Conservation (phyloP, 192 early-diverging fungal genomes). For the Dissophora ornata region DNA sequence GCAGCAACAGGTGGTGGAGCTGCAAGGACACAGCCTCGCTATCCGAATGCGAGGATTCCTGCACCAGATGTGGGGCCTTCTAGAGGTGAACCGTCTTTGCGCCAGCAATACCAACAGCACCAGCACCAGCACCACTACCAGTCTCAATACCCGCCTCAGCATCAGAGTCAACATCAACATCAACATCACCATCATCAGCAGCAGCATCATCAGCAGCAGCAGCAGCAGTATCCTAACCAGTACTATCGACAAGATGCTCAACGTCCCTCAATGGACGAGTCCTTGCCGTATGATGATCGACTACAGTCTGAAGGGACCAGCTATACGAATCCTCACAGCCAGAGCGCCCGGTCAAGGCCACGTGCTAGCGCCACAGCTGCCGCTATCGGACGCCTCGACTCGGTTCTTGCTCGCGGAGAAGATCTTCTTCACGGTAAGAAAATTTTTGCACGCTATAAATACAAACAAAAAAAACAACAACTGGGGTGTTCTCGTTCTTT, state of each 20-base stretch:
- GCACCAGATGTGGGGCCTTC: slow-evolving; percentile 1
- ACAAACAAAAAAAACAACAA: no score
- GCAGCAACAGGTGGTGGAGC: not conserved
- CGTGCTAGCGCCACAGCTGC: slow-evolving; percentile 48
- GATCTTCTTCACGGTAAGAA: slow-evolving; percentile 36
- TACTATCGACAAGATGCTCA: not conserved
- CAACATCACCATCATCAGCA: not conserved
- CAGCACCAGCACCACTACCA: not conserved
- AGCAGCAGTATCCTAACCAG: not conserved
- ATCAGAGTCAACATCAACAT: not conserved
- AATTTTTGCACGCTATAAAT: no score
- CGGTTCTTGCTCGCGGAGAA: slow-evolving; percentile 43
- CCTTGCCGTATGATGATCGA: not conserved
- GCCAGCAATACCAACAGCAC: not conserved
- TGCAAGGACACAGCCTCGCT: not conserved
- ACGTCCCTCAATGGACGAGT: slow-evolving; percentile 1
- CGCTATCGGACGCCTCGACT: slow-evolving; percentile 41
- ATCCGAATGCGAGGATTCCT: slow-evolving; percentile 1
- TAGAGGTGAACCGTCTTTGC: not conserved
- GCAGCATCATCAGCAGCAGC: not conserved
- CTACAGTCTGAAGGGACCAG: slow-evolving; percentile 16
- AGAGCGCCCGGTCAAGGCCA: slow-evolving; percentile 26
- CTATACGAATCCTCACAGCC: slow-evolving; percentile 5
- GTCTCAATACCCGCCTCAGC: not conserved
- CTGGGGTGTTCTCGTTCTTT: slow-evolving; percentile 2